Evolutionary conservation across 306 rosid genomes (phyloP).

Genomic region (Malus orientalis): DNA sequence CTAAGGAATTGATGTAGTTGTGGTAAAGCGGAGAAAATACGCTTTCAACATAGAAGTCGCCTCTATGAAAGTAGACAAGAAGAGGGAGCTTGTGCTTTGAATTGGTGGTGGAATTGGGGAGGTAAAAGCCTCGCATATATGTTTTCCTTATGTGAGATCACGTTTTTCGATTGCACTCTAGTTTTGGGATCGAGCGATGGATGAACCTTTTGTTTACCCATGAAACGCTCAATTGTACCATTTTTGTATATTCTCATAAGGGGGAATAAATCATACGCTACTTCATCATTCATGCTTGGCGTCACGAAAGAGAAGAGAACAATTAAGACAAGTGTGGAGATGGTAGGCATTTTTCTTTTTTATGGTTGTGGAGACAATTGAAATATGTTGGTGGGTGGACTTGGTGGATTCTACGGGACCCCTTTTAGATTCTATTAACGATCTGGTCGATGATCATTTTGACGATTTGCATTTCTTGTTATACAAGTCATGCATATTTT

Average conservation of each 20-base stretch:
- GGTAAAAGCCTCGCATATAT: conserved; percentile 23
- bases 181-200: conserved; percentile 29
- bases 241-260: neutral
- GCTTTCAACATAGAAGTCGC: conserved; percentile 11
- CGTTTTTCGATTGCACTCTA: conserved; percentile 13
- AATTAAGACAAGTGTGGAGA: neutral
- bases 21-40: conserved; percentile 4
- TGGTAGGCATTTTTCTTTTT: neutral
- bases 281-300: neutral
- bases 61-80: conserved; percentile 26
- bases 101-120: neutral
- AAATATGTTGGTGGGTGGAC: too few species aligned
- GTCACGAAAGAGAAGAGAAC: neutral
- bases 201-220: conserved; percentile 7
- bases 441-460: too few species aligned
- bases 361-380: too few species aligned
- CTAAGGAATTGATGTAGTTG: conserved; percentile 4
- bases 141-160: neutral
- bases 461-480: too few species aligned
- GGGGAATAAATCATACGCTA: neutral
- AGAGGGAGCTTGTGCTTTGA: conserved; percentile 8
- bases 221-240: conserved; percentile 3
- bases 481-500: too few species aligned
- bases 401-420: too few species aligned
- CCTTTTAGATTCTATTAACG: too few species aligned